Conservation (phyloP, 345 rosid species). For the Eucalyptus erythrocorys region DNA sequence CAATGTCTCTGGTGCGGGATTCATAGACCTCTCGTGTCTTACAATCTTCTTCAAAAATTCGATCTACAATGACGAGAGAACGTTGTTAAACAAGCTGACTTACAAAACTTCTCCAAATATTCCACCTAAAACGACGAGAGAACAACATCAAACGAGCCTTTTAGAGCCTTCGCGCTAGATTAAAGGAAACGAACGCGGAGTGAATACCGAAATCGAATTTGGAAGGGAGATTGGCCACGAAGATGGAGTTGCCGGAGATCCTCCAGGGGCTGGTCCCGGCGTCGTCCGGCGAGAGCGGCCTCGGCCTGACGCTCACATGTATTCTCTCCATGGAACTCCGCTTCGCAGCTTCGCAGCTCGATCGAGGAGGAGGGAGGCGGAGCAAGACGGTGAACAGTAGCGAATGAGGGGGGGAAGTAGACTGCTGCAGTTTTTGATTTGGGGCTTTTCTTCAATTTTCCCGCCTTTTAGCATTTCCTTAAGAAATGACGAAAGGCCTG, state of each 20-base stretch:
- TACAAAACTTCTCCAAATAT: slow-evolving; percentile 53
- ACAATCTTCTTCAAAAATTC: slow-evolving; percentile 53
- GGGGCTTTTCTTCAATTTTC: background rate
- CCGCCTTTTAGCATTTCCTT: background rate
- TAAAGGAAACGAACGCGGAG: background rate
- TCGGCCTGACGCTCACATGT: slow-evolving; percentile 69
- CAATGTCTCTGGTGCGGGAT: slow-evolving; percentile 68
- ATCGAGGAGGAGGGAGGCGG: background rate
- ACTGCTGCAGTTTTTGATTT: background rate
- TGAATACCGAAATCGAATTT: slow-evolving; percentile 61
- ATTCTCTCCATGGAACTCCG: slow-evolving; percentile 54
- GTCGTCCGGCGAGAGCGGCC: slow-evolving; percentile 76
- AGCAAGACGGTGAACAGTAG: background rate
- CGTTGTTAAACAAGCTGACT: slow-evolving; percentile 5
- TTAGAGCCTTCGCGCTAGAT: background rate
- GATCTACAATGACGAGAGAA: slow-evolving; percentile 19
- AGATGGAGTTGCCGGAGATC: slow-evolving; percentile 56
- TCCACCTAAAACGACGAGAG: slow-evolving; percentile 11
- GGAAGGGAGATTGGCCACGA: slow-evolving; percentile 35
- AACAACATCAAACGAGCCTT: background rate
- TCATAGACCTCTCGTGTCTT: slow-evolving; percentile 56
- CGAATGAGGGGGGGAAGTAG: background rate
- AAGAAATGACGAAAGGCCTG: background rate
- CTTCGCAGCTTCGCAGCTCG: background rate
- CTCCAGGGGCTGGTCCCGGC: slow-evolving; percentile 76